These are phyloP conservation scores for Phyllosticta paracitricarpa DNA, from an alignment of 2,329 filamentous ascomycete species.

Conservation along the genomic window DNA sequence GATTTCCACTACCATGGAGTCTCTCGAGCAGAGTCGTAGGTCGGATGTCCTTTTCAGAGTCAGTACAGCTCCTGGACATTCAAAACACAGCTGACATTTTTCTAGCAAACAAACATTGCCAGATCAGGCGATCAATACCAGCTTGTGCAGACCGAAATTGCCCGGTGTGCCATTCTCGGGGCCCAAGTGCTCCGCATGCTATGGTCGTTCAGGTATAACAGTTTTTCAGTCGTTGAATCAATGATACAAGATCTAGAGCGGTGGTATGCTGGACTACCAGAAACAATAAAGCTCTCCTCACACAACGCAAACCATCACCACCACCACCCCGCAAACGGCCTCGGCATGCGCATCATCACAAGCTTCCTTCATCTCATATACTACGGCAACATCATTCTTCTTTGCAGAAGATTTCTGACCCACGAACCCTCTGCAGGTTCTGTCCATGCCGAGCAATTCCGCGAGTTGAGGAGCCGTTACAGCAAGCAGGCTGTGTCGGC, in stretches of 20 bases:
- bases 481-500: background rate
- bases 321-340: background rate
- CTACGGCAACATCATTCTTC: background rate
- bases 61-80: background rate
- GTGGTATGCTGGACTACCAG: background rate
- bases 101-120: background rate
- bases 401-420: background rate
- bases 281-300: background rate
- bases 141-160: background rate
- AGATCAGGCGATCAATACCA: background rate
- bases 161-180: background rate
- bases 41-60: background rate
- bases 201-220: background rate
- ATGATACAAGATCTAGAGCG: background rate
- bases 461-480: background rate
- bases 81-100: background rate
- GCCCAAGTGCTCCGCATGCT: background rate
- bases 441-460: background rate
- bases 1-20: background rate
- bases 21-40: background rate
- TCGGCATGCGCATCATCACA: background rate
- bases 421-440: background rate
- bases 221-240: background rate
- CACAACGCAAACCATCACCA: background rate
- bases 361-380: background rate